A percentile compares a stretch with the other conserved stretches of the same genome.
Evolutionary conservation across 352 stramenopile genomes (phyloP).

Genomic region (Aphanomyces invadans): DNA sequence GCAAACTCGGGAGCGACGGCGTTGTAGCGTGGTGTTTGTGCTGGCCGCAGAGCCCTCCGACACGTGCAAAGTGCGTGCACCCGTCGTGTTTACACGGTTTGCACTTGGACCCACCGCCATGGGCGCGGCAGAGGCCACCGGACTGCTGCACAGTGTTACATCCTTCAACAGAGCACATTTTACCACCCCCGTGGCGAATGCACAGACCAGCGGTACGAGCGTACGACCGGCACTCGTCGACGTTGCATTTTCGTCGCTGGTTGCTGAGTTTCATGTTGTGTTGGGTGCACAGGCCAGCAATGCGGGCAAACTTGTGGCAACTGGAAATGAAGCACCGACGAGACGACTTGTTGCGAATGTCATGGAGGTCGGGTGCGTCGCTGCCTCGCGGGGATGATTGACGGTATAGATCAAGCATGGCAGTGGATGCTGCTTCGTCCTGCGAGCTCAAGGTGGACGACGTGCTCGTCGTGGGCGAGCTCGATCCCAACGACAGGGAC

Average conservation of each 20-base stretch:
- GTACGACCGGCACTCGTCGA: constrained; percentile 10
- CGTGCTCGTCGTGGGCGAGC: not conserved
- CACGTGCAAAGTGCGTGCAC: constrained; percentile 28
- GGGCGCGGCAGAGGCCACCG: constrained; percentile 27
- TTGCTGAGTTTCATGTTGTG: constrained; percentile 23
- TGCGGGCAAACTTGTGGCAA: constrained; percentile 10
- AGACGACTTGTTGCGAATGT: not conserved
- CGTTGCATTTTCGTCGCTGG: constrained; percentile 17
- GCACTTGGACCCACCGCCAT: constrained; percentile 30
- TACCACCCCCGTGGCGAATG: constrained; percentile 25
- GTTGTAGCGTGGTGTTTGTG: not conserved
- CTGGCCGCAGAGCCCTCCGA: constrained; percentile 20
- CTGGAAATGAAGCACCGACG: constrained; percentile 4
- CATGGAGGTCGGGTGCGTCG: not conserved
- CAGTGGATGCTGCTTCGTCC: not conserved
- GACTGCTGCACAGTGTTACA: constrained; percentile 27
- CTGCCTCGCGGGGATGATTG: no score
- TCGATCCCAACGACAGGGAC: not conserved
- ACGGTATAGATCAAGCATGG: not conserved
- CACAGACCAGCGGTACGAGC: constrained; percentile 8
- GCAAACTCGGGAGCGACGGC: no score
- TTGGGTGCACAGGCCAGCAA: constrained; percentile 14
- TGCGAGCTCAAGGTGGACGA: not conserved
- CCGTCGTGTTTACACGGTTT: constrained; percentile 7
- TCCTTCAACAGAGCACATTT: constrained; percentile 27